Evolutionary conservation across 192 early-diverging fungal species (phyloP).

Genomic region (Entrophospora sp.): DNA sequence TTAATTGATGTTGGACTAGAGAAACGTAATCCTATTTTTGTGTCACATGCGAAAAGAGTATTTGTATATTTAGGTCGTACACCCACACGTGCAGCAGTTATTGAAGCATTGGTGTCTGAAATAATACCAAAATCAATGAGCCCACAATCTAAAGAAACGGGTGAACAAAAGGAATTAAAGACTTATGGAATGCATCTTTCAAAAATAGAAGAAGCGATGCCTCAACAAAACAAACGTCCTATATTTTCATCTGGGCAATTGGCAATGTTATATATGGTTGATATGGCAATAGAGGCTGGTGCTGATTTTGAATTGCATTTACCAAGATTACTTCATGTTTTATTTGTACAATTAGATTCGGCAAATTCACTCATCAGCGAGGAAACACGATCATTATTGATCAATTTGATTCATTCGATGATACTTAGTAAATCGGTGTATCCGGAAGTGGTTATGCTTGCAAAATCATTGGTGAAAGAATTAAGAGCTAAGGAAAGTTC

Average conservation of each 20-base stretch:
- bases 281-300: constrained; percentile 69
- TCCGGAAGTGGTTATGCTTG: constrained; percentile 36
- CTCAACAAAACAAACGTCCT: constrained; percentile 52
- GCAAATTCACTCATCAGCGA: constrained; percentile 69
- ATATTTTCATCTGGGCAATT: constrained; percentile 70
- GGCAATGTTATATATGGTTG: constrained; percentile 68
- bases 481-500: constrained; percentile 62
- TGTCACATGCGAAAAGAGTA: constrained; percentile 70
- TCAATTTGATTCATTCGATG: constrained; percentile 69
- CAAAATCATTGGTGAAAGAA: constrained; percentile 34
- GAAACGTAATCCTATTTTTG: constrained; percentile 70
- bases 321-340: constrained; percentile 61
- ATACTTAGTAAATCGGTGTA: constrained; percentile 54
- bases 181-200: constrained; percentile 47
- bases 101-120: constrained; percentile 53
- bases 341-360: constrained; percentile 80
- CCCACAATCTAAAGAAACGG: constrained; percentile 36
- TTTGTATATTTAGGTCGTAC: constrained; percentile 67
- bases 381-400: constrained; percentile 59
- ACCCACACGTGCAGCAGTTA: constrained; percentile 42
- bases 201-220: constrained; percentile 59
- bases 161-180: constrained; percentile 11
- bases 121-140: constrained; percentile 69
- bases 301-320: constrained; percentile 53
- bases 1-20: constrained; percentile 63